phyloP scores from a whole-genome alignment of 192 early-diverging fungal genomes.

The Umbelopsis isabellina region DNA sequence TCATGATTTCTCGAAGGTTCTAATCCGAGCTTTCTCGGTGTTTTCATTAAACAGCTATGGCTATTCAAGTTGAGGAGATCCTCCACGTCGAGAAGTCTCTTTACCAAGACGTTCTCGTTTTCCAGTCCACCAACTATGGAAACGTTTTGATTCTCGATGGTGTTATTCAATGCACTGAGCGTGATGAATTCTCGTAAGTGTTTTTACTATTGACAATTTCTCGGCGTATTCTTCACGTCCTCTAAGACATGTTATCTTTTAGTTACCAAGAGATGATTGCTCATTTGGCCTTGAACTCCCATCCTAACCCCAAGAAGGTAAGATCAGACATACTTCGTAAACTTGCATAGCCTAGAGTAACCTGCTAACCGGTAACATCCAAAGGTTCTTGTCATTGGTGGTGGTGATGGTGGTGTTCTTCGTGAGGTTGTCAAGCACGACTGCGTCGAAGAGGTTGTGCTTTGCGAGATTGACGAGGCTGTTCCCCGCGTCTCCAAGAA shows the following conservation, averaged over 20 bases:
- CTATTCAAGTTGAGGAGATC: conserved; percentile 92
- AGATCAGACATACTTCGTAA: neutral
- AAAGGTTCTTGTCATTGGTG: conserved; percentile 96
- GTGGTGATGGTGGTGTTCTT: conserved; percentile 98
- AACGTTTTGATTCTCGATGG: conserved; percentile 98
- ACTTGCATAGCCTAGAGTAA: neutral
- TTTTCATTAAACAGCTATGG: conserved; percentile 70
- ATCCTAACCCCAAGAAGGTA: conserved; percentile 93
- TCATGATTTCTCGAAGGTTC: neutral
- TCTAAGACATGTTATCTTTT: neutral
- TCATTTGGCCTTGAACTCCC: conserved; percentile 91
- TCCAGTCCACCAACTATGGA: conserved; percentile 92
- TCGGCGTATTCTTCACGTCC: neutral
- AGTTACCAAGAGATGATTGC: conserved; percentile 99
- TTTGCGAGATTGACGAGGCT: conserved; percentile 98
- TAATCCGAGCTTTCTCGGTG: neutral
- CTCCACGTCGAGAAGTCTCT: conserved; percentile 93
- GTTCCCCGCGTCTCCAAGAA: conserved; percentile 91
- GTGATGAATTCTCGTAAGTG: conserved; percentile 95
- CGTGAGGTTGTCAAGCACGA: conserved; percentile 98
- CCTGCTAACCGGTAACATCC: neutral
- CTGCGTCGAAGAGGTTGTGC: conserved; percentile 86
- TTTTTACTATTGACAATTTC: neutral
- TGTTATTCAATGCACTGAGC: conserved; percentile 97
- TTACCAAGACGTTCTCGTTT: conserved; percentile 98